phyloP scores from a whole-genome alignment of 441 rosid species.

The Gossypium aridum region DNA sequence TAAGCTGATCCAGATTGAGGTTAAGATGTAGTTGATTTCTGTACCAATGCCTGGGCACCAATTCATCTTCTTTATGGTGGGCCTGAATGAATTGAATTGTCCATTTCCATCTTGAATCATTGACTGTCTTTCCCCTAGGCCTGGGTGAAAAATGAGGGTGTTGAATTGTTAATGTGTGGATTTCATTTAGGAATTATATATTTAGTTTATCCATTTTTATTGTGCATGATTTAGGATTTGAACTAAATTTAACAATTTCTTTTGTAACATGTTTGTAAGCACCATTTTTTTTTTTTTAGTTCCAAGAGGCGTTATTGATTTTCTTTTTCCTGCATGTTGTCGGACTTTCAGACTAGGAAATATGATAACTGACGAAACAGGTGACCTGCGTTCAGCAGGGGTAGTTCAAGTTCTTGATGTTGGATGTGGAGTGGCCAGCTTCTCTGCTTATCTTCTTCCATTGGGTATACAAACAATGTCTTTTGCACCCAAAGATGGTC shows the following conservation, averaged over 20 bases:
- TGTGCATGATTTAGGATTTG: background rate
- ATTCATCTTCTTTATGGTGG: background rate
- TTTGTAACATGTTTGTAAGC: background rate
- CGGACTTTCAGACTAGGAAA: slow-evolving; percentile 60
- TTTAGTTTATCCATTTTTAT: background rate
- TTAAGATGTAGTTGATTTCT: background rate
- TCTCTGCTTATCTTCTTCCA: slow-evolving; percentile 87
- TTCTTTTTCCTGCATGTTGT: background rate
- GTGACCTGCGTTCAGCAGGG: slow-evolving; percentile 82
- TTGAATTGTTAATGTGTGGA: background rate
- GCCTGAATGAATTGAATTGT: background rate
- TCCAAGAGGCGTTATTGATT: background rate
- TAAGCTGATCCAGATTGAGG: background rate
- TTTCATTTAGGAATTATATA: background rate
- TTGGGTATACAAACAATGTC: slow-evolving; percentile 86
- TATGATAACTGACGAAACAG: slow-evolving; percentile 66
- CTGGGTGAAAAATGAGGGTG: background rate
- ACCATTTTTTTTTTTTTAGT: background rate
- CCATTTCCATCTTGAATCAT: background rate
- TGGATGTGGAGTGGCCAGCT: slow-evolving; percentile 99
- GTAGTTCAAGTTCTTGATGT: slow-evolving; percentile 85
- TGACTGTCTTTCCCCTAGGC: background rate
- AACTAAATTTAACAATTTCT: background rate
- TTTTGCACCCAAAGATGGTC: slow-evolving; percentile 91
- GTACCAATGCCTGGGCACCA: background rate